A percentile compares a stretch with the other conserved stretches of the same genome.
These are phyloP conservation scores for Gastrolobium bilobum DNA, from an alignment of 306 rosid genomes.

Conservation along the genomic window DNA sequence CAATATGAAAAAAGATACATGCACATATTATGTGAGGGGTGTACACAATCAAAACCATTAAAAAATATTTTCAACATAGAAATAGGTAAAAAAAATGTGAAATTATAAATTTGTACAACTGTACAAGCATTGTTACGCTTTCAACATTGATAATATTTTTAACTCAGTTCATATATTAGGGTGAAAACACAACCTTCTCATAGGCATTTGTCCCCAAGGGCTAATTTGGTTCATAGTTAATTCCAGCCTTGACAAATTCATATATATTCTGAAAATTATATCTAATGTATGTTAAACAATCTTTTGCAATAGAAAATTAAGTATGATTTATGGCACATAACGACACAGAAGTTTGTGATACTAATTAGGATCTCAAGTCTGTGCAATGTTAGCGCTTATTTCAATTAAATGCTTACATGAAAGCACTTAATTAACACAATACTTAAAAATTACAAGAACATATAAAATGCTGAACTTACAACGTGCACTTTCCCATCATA, in stretches of 20 bases:
- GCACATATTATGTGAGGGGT: background rate
- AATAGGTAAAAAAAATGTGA: no score
- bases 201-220: no score
- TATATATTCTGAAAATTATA: background rate
- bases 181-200: background rate
- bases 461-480: constrained; percentile 53
- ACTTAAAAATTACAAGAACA: background rate
- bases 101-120: no score
- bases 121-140: no score
- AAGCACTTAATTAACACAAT: background rate
- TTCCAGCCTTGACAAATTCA: background rate
- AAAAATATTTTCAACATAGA: no score
- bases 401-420: background rate
- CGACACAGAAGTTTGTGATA: background rate
- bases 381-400: background rate
- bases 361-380: background rate
- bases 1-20: background rate
- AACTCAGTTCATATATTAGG: no score
- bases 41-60: no score
- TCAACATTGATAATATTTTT: background rate
- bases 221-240: background rate
- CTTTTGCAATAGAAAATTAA: background rate
- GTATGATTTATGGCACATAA: background rate
- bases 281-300: background rate
- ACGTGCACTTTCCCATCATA: constrained; percentile 62